Base-by-base conservation (phyloP, 2,329 filamentous ascomycete species). In the Ceratocystiopsis brevicomis region DNA sequence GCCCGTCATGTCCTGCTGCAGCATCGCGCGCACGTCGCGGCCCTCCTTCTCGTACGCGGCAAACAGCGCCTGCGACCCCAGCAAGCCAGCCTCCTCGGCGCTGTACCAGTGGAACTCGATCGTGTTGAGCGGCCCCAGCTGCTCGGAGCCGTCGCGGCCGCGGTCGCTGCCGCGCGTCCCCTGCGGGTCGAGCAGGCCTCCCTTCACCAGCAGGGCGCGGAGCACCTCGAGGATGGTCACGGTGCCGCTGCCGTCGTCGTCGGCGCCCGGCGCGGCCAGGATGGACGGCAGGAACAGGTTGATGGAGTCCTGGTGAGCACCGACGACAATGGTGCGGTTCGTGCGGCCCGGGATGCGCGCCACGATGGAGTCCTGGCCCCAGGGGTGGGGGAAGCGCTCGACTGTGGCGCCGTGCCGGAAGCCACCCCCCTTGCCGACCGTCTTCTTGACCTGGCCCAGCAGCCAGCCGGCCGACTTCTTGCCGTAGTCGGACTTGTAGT, bases 1-100 rank as follows among this genome's bases (percentile, higher is more conserved):
- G 16, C 88, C 88, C 1, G 85, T 93, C 88, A 96, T 96, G 61
- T 96, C 88, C 62, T 96, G 88, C 65, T 96, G 88, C 44, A 96
- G 73, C 90, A 96, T 96, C 33, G 88, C 88, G 64, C 88, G 92
- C 59, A 96, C 71, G 50, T 88, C 76, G 21, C 78, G 73, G 32
- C 71, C 69, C 18, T 72, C 61, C 57, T 78, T 75, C 60, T 82
- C 78, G 56, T 96, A 96, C 9, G 73, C 64, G 41, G 73, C 69
- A 66, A 95, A 96, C 58, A 96, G 82, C 44, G 82, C 87, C 59
- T 94, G 86, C 53, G 81, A 88, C 46, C 86, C 86, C 4, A 93
- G 71, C 39, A 94, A 67, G 33, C 87, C 86, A 41, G 80, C 85
- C 60, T 94, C 86, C 59, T 94, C 86, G 12, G 84, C 86, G 38